A percentile compares a stretch with the other conserved stretches of the same genome.
Conservation (phyloP, 495 filamentous ascomycete species). For the Aspergillus homomorphus region DNA sequence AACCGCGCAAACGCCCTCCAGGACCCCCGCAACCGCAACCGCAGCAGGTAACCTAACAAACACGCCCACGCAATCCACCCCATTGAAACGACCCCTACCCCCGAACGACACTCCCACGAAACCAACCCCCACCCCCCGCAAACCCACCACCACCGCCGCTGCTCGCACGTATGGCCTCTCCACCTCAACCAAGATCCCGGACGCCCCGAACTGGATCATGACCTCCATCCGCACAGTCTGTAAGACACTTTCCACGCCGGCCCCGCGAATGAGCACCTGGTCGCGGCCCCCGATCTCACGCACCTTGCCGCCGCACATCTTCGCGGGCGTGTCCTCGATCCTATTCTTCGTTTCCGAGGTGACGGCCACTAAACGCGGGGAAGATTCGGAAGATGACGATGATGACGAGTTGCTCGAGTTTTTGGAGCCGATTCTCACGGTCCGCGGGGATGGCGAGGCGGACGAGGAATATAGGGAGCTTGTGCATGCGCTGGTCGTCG, state of each 20-base stretch:
- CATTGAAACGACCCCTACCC: constrained; percentile 37
- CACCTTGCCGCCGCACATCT: constrained; percentile 59
- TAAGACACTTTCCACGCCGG: constrained; percentile 55
- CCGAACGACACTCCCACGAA: constrained; percentile 18
- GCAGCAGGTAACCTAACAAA: constrained; percentile 37
- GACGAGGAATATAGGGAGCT: constrained; percentile 44
- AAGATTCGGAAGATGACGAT: no score
- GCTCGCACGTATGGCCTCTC: constrained; percentile 21
- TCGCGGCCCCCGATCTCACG: constrained; percentile 45
- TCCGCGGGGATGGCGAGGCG: constrained; percentile 23
- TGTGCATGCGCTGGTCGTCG: constrained; percentile 52
- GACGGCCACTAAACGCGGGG: constrained; percentile 24
- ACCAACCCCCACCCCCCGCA: constrained; percentile 26
- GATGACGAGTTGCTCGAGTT: constrained; percentile 38
- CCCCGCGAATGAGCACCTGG: constrained; percentile 43
- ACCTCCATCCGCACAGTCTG: constrained; percentile 64
- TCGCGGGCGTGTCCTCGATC: constrained; percentile 59
- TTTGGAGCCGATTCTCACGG: constrained; percentile 35
- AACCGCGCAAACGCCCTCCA: constrained; percentile 7
- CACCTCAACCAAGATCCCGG: constrained; percentile 34
- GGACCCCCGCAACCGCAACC: constrained; percentile 30
- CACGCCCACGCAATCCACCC: constrained; percentile 42
- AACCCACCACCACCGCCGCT: constrained; percentile 9
- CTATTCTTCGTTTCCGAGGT: constrained; percentile 40
- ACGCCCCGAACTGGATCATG: constrained; percentile 64